phyloP scores from a whole-genome alignment of 2,329 filamentous ascomycete species.

The Corniculantispora saksenae region DNA sequence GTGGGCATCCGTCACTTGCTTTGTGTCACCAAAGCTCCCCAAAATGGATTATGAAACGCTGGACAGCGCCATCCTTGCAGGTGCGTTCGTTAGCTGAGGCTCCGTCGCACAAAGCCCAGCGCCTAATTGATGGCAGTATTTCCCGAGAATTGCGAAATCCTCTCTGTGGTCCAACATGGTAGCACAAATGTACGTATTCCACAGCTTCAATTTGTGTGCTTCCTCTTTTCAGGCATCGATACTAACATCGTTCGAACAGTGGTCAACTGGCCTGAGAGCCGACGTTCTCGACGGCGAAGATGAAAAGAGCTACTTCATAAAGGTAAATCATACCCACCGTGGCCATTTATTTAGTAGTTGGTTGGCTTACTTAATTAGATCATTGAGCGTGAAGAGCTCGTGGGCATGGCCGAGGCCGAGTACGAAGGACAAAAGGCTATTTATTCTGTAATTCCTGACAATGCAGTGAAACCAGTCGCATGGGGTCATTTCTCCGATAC shows the following conservation, averaged over 20 bases:
- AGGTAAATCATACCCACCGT: slow-evolving; percentile 8
- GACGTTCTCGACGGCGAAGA: slow-evolving; percentile 14
- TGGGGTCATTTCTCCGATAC: slow-evolving; percentile 24
- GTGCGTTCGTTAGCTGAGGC: background rate
- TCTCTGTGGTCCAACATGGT: slow-evolving; percentile 10
- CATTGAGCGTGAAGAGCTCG: slow-evolving; percentile 22
- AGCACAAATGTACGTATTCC: slow-evolving; percentile 3
- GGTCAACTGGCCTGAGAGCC: slow-evolving; percentile 19
- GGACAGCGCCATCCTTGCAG: slow-evolving; percentile 4
- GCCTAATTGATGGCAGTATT: background rate
- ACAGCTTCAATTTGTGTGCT: background rate
- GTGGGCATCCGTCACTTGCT: background rate
- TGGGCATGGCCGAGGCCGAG: slow-evolving; percentile 27
- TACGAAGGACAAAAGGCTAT: slow-evolving; percentile 27
- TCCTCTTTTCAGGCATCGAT: background rate
- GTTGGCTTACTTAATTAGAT: slow-evolving; percentile 12
- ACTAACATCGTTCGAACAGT: background rate
- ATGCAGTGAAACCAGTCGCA: slow-evolving; percentile 23
- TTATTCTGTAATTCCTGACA: slow-evolving; percentile 24
- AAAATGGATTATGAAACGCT: slow-evolving; percentile 8
- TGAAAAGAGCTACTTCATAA: slow-evolving; percentile 21
- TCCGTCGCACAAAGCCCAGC: background rate
- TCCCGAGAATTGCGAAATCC: background rate
- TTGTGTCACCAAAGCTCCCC: background rate
- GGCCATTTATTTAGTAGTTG: background rate